Conservation (phyloP, 352 stramenopile genomes). For the Globisporangium acanthophoron region DNA sequence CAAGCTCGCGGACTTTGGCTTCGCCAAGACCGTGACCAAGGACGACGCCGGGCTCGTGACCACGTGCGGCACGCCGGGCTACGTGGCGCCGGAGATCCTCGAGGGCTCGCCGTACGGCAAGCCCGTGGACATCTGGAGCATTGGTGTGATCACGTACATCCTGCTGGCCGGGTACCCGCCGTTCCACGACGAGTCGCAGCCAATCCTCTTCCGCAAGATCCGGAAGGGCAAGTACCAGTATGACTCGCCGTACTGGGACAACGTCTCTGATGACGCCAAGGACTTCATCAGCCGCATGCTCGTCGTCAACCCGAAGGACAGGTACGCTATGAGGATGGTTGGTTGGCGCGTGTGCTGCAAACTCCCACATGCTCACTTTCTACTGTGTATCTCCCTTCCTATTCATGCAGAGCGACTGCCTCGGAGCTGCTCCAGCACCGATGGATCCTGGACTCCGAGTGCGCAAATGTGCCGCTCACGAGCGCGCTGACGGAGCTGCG, state of each 20-base stretch:
- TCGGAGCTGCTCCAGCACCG: constrained; percentile 58
- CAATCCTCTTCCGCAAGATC: constrained; percentile 89
- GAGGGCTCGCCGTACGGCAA: constrained; percentile 67
- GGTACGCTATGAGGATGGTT: constrained; percentile 21
- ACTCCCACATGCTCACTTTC: not conserved
- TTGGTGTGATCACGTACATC: constrained; percentile 89
- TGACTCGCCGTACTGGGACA: constrained; percentile 94
- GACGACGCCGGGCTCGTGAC: constrained; percentile 60
- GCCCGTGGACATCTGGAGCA: constrained; percentile 85
- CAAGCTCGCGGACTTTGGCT: constrained; percentile 84
- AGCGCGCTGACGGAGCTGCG: constrained; percentile 72
- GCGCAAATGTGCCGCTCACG: constrained; percentile 66
- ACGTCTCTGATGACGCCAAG: constrained; percentile 92
- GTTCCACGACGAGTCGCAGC: constrained; percentile 93
- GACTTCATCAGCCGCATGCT: constrained; percentile 89
- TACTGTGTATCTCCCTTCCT: not conserved
- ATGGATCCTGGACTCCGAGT: constrained; percentile 68
- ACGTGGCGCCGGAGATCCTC: constrained; percentile 80
- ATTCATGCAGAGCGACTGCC: constrained; percentile 31
- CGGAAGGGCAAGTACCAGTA: constrained; percentile 92
- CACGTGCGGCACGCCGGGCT: constrained; percentile 71
- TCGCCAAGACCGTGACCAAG: constrained; percentile 74
- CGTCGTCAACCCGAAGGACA: constrained; percentile 71
- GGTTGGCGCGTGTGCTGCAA: not conserved
- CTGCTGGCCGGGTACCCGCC: constrained; percentile 78